phyloP scores from a whole-genome alignment of 805 yeast genomes.

The Candida schatavii region DNA sequence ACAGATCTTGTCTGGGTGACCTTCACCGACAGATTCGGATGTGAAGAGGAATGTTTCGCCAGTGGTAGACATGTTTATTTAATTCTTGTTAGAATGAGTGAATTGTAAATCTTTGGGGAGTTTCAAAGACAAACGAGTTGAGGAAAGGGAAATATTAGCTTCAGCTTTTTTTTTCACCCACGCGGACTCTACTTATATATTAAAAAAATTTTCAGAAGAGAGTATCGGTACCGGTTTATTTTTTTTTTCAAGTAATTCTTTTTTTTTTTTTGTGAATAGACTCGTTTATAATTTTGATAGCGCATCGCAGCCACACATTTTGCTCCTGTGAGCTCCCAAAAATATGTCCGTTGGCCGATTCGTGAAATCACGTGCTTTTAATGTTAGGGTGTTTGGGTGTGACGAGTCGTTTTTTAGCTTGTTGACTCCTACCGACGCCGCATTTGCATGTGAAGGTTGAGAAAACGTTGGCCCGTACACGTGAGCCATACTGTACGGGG shows the following conservation, averaged over 20 bases:
- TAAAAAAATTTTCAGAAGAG: background rate
- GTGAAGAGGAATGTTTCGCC: conserved; percentile 58
- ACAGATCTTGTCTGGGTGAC: conserved; percentile 95
- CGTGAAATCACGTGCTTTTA: conserved; percentile 5
- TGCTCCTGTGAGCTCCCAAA: background rate
- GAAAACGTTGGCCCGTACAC: conserved; percentile 3
- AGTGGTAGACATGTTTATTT: conserved; percentile 7
- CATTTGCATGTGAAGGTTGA: conserved; percentile 2
- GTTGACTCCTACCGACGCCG: conserved; percentile 1
- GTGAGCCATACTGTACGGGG: background rate
- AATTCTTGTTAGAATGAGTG: background rate
- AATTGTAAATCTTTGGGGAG: background rate
- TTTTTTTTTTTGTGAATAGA: background rate
- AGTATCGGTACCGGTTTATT: background rate
- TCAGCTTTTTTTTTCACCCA: background rate
- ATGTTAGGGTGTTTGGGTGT: conserved; percentile 3
- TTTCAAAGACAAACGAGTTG: background rate
- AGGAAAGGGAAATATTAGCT: conserved; percentile 4
- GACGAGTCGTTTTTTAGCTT: background rate
- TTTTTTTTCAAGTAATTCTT: background rate
- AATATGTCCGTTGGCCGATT: background rate
- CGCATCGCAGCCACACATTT: conserved; percentile 3
- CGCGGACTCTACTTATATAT: background rate
- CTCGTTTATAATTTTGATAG: too few species aligned
- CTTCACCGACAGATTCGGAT: conserved; percentile 91